Base-by-base conservation (phyloP, 176 grass and related monocot species). In the Oryza longistaminata region DNA sequence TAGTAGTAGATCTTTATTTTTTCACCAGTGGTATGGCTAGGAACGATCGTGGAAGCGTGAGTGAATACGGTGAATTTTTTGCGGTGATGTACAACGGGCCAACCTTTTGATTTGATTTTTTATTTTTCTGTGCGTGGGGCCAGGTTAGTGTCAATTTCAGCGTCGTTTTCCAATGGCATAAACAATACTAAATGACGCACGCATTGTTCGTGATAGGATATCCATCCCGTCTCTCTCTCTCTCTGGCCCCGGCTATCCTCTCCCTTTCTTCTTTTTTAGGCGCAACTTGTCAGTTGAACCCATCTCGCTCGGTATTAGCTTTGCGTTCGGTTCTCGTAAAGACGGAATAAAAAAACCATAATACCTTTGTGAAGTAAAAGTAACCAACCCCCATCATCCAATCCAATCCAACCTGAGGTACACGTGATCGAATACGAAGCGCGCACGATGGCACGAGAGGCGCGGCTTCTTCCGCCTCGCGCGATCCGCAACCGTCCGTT, bases 391-490 rank as follows among this genome's bases (percentile, higher is more conserved):
- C 50, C 16, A 53, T 6, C 52, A 55, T 21, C 5, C 52, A 55
- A 55, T 21, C 15, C 52, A 55, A 55, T 55, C 6, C 68, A 46
- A 22, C 35, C 5, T 25, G 72, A 72, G 16, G 71, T 44, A 78
- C 84, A 90, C 83, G 88, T 90, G 88, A 87, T 44, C 68, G 60
- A 76, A 85, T 34, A 6, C 24, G 12, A 19, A 39, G 53, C 42
- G 14, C 11, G 70, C 82, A 85, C 52, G 71, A 45, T 55, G 16
- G 52, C 15, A 55, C 52, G 71, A 77, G 76, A 40, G 60, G 12
- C 9, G 61, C 22, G 11, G 44, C n/a, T 90, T 82, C 87, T 15
- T 19, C n/a, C n/a, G n/a, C n/a, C n/a, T n/a, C 77, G 49, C 27
- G 1, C 22, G 68, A 34, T 50, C 17, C 50, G 29, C 70, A 55